A percentile compares a stretch with the other conserved stretches of the same genome.
Conservation (phyloP, 2,329 filamentous ascomycete species). For the Xylaria sp. region DNA sequence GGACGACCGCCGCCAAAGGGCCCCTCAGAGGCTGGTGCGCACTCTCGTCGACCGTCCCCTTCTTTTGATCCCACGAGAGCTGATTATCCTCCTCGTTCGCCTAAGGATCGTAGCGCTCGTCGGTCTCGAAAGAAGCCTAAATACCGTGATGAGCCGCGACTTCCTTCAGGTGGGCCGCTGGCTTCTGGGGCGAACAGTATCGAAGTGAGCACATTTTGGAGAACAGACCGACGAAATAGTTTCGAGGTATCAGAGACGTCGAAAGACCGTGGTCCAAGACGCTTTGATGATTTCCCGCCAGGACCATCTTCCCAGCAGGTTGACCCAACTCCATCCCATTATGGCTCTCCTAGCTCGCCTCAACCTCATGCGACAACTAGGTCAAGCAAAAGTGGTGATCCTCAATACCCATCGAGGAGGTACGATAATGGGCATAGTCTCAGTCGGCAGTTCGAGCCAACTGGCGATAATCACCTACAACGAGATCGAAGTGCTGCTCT, state of each 20-base stretch:
- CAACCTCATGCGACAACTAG: conserved; percentile 68
- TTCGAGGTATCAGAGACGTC: conserved; percentile 51
- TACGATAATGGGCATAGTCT: conserved; percentile 39
- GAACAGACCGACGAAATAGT: conserved; percentile 53
- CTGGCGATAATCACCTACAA: conserved; percentile 23
- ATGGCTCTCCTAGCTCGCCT: conserved; percentile 68
- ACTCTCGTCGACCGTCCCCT: conserved; percentile 46
- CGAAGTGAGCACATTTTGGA: conserved; percentile 61
- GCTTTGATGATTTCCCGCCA: conserved; percentile 52
- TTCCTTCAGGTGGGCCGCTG: conserved; percentile 51
- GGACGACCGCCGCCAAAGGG: conserved; percentile 39
- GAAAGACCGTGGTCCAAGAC: conserved; percentile 53
- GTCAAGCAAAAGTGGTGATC: conserved; percentile 62
- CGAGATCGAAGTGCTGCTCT: conserved; percentile 27
- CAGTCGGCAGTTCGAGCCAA: conserved; percentile 51
- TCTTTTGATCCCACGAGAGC: conserved; percentile 40
- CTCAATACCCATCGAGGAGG: conserved; percentile 55
- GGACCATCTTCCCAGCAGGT: conserved; percentile 67
- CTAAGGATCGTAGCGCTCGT: conserved; percentile 46
- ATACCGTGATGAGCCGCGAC: conserved; percentile 55
- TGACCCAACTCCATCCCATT: conserved; percentile 64
- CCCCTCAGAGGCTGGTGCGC: conserved; percentile 43
- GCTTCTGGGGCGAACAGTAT: conserved; percentile 62
- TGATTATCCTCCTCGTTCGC: conserved; percentile 47
- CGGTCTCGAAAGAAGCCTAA: conserved; percentile 52